These are phyloP conservation scores for Camillea tinctor DNA, from an alignment of 2,329 filamentous ascomycete genomes.

Conservation along the genomic window DNA sequence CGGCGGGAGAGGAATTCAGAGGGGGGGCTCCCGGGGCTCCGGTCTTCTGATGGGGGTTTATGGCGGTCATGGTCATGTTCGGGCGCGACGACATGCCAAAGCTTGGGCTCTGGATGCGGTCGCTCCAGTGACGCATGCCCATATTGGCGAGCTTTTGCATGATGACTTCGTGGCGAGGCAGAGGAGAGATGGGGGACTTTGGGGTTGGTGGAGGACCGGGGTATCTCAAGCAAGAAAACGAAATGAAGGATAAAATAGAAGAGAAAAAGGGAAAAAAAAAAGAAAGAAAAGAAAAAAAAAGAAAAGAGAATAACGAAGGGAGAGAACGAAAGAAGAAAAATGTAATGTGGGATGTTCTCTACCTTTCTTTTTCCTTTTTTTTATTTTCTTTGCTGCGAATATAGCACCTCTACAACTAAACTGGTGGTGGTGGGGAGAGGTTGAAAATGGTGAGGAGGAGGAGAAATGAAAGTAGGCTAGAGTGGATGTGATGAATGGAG, in stretches of 20 bases:
- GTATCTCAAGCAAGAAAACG: conserved; percentile 8
- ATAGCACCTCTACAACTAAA: conserved; percentile 22
- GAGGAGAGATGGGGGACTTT: conserved; percentile 14
- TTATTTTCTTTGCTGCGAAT: conserved; percentile 18
- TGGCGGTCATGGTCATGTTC: conserved; percentile 53
- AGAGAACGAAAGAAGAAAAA: conserved; percentile 29
- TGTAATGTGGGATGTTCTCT: conserved; percentile 22
- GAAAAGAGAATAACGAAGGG: conserved; percentile 23
- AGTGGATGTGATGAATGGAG: conserved; percentile 25
- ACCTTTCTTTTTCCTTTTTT: conserved; percentile 21
- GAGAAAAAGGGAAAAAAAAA: conserved; percentile 18
- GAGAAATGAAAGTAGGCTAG: conserved; percentile 20
- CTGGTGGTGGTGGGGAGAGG: conserved; percentile 22
- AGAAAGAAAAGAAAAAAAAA: conserved; percentile 19
- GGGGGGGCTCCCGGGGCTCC: conserved; percentile 51
- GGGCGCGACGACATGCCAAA: conserved; percentile 61
- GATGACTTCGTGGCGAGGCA: conserved; percentile 35
- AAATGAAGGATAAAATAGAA: conserved; percentile 17
- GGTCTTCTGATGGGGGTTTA: conserved; percentile 59
- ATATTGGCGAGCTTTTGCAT: conserved; percentile 73
- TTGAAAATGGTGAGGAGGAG: conserved; percentile 23
- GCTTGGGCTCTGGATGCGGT: conserved; percentile 63
- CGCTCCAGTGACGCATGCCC: conserved; percentile 72
- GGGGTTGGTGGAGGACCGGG: conserved; percentile 24
- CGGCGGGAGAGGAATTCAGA: conserved; percentile 65